Evolutionary conservation across 495 filamentous ascomycete species (phyloP), one percentile per base, ranked within the genome.

Genomic region (Penicillium nucicola): DNA sequence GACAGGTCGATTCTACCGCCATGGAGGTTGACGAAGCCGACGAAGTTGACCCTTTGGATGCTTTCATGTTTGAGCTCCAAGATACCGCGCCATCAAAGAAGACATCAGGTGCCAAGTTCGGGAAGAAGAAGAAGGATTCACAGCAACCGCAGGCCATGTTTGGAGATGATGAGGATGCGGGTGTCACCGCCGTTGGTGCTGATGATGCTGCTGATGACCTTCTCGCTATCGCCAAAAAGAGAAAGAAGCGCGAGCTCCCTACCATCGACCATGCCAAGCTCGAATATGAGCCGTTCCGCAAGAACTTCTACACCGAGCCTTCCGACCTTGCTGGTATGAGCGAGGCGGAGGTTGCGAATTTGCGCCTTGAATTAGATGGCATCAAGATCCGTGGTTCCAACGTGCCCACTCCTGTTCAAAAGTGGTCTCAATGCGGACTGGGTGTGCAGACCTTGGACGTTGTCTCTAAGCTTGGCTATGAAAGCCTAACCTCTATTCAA

Each of bases 231-330:
- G 85, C 90, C 13, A 88, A 80, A 37, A 97, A 95, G 63, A 89
- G 88, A 64, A 98, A 96, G 78, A 97, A 96, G 77, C 96, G 96
- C 66, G 93, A 99, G 53, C 84, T 97, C 11, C 92, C 92, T 6
- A 77, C 75, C 0, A 79, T 96, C 32, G 83, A 97, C 65, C 95
- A 97, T 68, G 71, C 76, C 34, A 97, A 96, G 65, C 66, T 91
- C 45, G 82, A 90, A 30, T 86, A 97, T 57, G 84, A 90, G 52
- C 81, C 85, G 7, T 93, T 97, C 67, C 78, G 92, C 38, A 96
- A 92, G 74, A 85, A 86, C 64, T 97, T 99, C 70, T 97, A 96
- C 76, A 83, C 85, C 12, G 95, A 97, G 61, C 90, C 95, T 22
- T 74, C 78, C 4, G 90, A 99, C 66, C 69, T 96, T 43, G 78